These are phyloP conservation scores for Debaryomyces hansenii DNA, from an alignment of 805 yeast species.

Conservation along the genomic window DNA sequence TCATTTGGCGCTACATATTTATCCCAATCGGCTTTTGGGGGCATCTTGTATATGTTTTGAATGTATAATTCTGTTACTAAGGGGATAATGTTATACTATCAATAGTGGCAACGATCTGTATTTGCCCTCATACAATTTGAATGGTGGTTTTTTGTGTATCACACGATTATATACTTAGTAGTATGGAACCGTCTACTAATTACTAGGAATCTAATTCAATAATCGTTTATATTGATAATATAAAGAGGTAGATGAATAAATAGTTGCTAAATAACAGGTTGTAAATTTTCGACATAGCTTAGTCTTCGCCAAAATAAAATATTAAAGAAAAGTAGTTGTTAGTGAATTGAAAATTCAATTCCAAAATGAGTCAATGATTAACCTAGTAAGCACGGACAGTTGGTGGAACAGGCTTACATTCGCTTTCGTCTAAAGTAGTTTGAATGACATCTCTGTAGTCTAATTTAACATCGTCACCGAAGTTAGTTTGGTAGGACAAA, in stretches of 20 bases:
- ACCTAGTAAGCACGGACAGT: constrained; percentile 87
- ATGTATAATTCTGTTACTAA: too few relatives aligned
- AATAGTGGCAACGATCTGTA: neutral
- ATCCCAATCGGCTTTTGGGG: constrained; percentile 99
- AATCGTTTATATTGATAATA: neutral
- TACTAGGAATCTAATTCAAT: too few relatives aligned
- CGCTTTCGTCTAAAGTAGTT: constrained; percentile 83
- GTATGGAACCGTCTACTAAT: neutral
- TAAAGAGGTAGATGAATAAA: neutral
- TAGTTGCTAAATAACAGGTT: neutral
- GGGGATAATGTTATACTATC: neutral
- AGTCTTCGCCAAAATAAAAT: too few relatives aligned
- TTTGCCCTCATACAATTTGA: neutral
- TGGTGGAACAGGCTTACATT: constrained; percentile 96
- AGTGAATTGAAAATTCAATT: neutral
- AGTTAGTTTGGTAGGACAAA: constrained; percentile 79
- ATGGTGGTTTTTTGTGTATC: constrained; percentile 1
- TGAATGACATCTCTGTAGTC: constrained; percentile 83
- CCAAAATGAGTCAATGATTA: neutral
- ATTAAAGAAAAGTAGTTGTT: neutral
- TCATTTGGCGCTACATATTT: constrained; percentile 89
- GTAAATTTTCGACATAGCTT: too few relatives aligned
- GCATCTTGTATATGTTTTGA: constrained; percentile 49
- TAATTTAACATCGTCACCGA: constrained; percentile 71
- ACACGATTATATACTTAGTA: neutral